Conservation (phyloP, 108 stramenopile species). For the Nannochloropsis gaditana region DNA sequence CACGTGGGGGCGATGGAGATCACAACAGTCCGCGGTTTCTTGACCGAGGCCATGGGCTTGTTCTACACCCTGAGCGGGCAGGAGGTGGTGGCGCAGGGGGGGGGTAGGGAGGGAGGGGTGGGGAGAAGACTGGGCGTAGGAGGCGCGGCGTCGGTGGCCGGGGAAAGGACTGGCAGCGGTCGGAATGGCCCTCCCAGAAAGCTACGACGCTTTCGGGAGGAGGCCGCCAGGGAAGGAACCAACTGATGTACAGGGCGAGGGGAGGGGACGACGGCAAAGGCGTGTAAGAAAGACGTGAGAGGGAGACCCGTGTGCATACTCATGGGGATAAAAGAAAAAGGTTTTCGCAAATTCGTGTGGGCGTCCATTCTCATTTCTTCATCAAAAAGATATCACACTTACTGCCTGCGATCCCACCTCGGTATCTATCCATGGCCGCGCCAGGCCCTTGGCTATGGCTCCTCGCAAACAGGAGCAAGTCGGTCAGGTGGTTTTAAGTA, state of each 20-base stretch:
- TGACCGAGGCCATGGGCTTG: conserved; percentile 11
- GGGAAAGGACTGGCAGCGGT: not conserved
- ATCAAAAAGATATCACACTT: no score
- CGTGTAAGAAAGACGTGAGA: no score
- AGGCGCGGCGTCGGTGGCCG: not conserved
- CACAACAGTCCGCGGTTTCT: not conserved
- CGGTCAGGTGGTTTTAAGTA: no score
- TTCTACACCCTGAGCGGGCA: conserved; percentile 6
- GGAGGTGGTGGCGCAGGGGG: not conserved
- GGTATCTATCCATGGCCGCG: no score
- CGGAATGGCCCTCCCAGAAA: not conserved
- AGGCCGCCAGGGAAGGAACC: not conserved
- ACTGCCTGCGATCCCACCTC: no score
- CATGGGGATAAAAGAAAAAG: conserved; percentile 1
- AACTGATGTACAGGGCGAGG: not conserved
- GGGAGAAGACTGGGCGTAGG: not conserved
- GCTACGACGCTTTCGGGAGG: not conserved
- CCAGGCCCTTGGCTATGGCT: no score
- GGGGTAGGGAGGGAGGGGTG: not conserved
- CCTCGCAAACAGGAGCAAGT: no score
- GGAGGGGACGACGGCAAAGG: no score
- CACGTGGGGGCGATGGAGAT: conserved; percentile 4
- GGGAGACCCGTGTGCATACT: not conserved
- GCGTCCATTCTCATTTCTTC: not conserved
- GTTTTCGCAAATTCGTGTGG: not conserved